Conservation (phyloP, 1,284 basidiomycete species). For the Dichomitus squalens region DNA sequence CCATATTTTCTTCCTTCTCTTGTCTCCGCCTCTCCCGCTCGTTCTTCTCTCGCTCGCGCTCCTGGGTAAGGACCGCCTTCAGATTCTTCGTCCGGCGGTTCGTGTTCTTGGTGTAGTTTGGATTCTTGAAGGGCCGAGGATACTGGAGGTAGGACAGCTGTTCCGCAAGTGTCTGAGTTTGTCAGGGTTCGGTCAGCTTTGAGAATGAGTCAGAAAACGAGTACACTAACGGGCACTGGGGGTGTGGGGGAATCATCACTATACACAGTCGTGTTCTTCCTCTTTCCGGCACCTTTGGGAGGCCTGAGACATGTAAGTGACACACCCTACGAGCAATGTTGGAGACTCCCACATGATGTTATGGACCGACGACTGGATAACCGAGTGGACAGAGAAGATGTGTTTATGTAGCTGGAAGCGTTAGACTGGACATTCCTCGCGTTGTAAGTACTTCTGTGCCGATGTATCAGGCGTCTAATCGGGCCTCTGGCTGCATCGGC, state of each 20-base stretch:
- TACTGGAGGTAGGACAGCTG: slow-evolving; percentile 69
- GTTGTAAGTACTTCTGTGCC: too few species aligned
- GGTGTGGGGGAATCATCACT: slow-evolving; percentile 35
- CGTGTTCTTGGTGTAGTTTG: slow-evolving; percentile 64
- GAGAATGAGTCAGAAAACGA: not conserved
- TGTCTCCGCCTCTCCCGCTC: slow-evolving; percentile 61
- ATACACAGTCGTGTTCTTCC: slow-evolving; percentile 25
- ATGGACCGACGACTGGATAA: not conserved
- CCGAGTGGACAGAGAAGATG: not conserved
- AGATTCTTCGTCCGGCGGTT: slow-evolving; percentile 74
- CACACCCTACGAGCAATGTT: not conserved
- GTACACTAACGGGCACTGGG: slow-evolving; percentile 27
- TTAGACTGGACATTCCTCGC: too few species aligned
- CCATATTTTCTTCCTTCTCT: slow-evolving; percentile 48
- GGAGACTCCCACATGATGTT: not conserved
- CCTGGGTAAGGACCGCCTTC: slow-evolving; percentile 73
- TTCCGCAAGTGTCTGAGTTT: slow-evolving; percentile 60
- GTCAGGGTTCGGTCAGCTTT: not conserved
- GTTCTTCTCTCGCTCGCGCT: slow-evolving; percentile 68
- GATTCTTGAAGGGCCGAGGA: slow-evolving; percentile 77
- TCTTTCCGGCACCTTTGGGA: slow-evolving; percentile 33
- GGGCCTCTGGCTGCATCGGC: too few species aligned
- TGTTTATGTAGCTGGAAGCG: too few species aligned
- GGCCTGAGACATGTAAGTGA: slow-evolving; percentile 43
- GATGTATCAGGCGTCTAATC: too few species aligned